These are phyloP conservation scores for Lecanoromycetidae sp. DNA, from an alignment of 2,329 filamentous ascomycete species.

Conservation along the genomic window DNA sequence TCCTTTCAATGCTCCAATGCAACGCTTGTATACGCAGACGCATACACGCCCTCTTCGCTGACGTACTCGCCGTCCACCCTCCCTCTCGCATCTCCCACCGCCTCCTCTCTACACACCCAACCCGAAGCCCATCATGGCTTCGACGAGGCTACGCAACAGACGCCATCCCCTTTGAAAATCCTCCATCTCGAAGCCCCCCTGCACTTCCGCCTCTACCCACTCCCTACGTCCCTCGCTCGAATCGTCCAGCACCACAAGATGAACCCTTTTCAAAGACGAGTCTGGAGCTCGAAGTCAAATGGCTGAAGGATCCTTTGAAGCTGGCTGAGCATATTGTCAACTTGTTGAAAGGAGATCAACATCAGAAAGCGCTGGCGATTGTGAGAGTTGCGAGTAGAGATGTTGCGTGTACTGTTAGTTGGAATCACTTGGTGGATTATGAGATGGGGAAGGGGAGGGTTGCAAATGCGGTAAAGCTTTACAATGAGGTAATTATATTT, in stretches of 20 bases:
- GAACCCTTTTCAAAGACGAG: conserved; percentile 19
- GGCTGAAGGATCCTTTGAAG: conserved; percentile 58
- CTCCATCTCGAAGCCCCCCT: background rate
- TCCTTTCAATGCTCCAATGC: conserved; percentile 15
- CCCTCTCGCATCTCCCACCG: background rate
- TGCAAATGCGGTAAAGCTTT: conserved; percentile 61
- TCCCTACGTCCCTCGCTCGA: background rate
- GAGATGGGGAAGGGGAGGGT: conserved; percentile 50
- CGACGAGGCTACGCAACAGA: conserved; percentile 9
- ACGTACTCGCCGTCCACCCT: background rate
- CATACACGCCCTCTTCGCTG: conserved; percentile 10
- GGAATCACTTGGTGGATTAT: conserved; percentile 76
- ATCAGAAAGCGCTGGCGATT: conserved; percentile 55
- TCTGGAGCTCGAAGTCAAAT: conserved; percentile 46
- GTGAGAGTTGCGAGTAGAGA: conserved; percentile 55
- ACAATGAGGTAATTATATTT: conserved; percentile 56
- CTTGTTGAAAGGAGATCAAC: conserved; percentile 47
- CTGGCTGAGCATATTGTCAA: conserved; percentile 56
- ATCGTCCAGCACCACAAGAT: background rate
- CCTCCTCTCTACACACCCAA: background rate
- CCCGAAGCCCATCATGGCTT: background rate
- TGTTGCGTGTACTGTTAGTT: conserved; percentile 59
- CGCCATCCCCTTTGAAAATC: background rate
- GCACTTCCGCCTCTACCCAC: background rate
- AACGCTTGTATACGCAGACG: conserved; percentile 15